Conservation (phyloP, 2,329 filamentous ascomycete genomes). For the Pestalotiopsis fici region DNA sequence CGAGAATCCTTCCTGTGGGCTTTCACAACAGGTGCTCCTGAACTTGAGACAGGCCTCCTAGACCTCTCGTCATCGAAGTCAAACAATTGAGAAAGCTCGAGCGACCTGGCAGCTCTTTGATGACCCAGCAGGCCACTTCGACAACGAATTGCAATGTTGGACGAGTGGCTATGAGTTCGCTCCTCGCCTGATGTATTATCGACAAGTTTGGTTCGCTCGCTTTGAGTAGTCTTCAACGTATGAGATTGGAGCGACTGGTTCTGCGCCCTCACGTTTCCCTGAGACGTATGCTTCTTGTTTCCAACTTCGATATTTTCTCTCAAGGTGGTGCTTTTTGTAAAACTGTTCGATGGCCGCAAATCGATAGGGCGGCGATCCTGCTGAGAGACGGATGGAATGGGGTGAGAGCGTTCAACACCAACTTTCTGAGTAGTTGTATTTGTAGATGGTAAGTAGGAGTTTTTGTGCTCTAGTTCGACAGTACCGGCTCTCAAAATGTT, state of each 20-base stretch:
- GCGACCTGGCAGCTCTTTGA: constrained; percentile 24
- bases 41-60: constrained; percentile 27
- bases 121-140: constrained; percentile 27
- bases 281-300: constrained; percentile 23
- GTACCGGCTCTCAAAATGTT: constrained; percentile 15
- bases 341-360: constrained; percentile 8
- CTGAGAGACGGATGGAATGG: constrained; percentile 13
- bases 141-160: constrained; percentile 18
- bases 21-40: constrained; percentile 23
- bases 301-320: constrained; percentile 16
- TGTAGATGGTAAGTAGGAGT: constrained; percentile 24
- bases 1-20: constrained; percentile 13
- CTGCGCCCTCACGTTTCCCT: constrained; percentile 15
- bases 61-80: constrained; percentile 9
- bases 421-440: constrained; percentile 13
- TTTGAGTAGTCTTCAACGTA: constrained; percentile 15
- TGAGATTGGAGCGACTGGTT: constrained; percentile 20
- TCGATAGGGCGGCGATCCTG: constrained; percentile 10
- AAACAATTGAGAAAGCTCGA: constrained; percentile 23
- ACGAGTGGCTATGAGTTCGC: constrained; percentile 19
- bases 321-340: constrained; percentile 8
- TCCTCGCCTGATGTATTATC: constrained; percentile 21
- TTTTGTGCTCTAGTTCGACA: constrained; percentile 24
- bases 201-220: constrained; percentile 13
- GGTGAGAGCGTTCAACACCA: background rate